phyloP scores from a whole-genome alignment of 495 filamentous ascomycete species.

The Daldinia bambusicola region DNA sequence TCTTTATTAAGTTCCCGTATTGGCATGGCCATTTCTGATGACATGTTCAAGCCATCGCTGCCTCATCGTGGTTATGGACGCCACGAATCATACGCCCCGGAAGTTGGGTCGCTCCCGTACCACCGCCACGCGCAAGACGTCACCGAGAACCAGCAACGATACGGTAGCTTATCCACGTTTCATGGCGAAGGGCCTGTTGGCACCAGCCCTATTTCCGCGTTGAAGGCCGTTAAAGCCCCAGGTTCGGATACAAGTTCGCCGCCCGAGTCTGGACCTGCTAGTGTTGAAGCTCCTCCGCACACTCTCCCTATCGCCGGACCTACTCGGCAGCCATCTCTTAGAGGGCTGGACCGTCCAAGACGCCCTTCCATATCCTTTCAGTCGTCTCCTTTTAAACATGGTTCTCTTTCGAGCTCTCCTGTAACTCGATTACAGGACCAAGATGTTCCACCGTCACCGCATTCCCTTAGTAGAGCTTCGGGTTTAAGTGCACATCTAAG shows the following conservation, averaged over 20 bases:
- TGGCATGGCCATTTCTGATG: slow-evolving; percentile 85
- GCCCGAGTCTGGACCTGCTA: slow-evolving; percentile 68
- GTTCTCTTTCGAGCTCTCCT: slow-evolving; percentile 91
- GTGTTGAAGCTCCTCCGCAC: slow-evolving; percentile 55
- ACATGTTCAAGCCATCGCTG: slow-evolving; percentile 82
- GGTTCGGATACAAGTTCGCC: slow-evolving; percentile 71
- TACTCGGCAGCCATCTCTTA: slow-evolving; percentile 54
- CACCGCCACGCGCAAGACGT: slow-evolving; percentile 58
- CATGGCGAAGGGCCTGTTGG: slow-evolving; percentile 81
- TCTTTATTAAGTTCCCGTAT: slow-evolving; percentile 93
- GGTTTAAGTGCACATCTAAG: slow-evolving; percentile 69
- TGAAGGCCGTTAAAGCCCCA: slow-evolving; percentile 71
- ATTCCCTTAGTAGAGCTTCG: slow-evolving; percentile 62
- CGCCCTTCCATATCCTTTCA: slow-evolving; percentile 93
- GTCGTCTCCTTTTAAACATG: slow-evolving; percentile 84
- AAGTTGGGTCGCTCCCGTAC: slow-evolving; percentile 80
- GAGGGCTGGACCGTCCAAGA: slow-evolving; percentile 54
- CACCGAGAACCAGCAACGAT: slow-evolving; percentile 79
- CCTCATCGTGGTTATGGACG: slow-evolving; percentile 51
- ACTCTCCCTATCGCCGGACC: slow-evolving; percentile 56
- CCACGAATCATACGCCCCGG: slow-evolving; percentile 56
- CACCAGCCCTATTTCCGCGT: slow-evolving; percentile 86
- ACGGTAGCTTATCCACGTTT: slow-evolving; percentile 93
- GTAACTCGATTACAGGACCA: slow-evolving; percentile 52
- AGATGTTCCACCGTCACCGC: slow-evolving; percentile 67